Evolutionary conservation across 768 basidiomycete species (phyloP).

Genomic region (Leccinum sublutescens): DNA sequence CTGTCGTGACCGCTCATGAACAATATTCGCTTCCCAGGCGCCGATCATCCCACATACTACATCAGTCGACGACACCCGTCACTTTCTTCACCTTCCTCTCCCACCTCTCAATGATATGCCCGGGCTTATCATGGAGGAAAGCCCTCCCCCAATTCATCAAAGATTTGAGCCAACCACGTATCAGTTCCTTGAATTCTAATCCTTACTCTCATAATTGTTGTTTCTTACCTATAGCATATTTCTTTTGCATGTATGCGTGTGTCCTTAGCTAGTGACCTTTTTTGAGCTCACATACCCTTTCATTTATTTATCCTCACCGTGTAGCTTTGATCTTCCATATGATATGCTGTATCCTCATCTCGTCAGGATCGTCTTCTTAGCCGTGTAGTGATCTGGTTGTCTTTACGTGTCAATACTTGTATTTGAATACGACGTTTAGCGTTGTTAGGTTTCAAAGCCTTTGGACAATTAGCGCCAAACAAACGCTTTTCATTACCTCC

Average conservation of each 20-base stretch:
- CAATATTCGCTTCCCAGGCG: slow-evolving; percentile 47
- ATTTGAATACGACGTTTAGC: background rate
- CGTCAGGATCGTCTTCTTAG: slow-evolving; percentile 3
- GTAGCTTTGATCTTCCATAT: slow-evolving; percentile 31
- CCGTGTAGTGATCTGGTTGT: slow-evolving; percentile 9
- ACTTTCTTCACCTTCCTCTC: slow-evolving; percentile 79
- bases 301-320: slow-evolving; percentile 9
- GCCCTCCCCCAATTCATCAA: slow-evolving; percentile 54
- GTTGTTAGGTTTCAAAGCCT: background rate
- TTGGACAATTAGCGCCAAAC: slow-evolving; percentile 27
- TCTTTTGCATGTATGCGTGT: slow-evolving; percentile 9
- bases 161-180: slow-evolving; percentile 66
- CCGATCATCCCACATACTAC: slow-evolving; percentile 84
- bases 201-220: slow-evolving; percentile 3
- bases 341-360: slow-evolving; percentile 31
- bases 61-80: slow-evolving; percentile 79
- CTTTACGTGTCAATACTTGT: slow-evolving; percentile 12
- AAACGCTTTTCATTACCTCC: slow-evolving; percentile 12
- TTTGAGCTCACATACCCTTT: slow-evolving; percentile 11
- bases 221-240: slow-evolving; percentile 30
- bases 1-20: slow-evolving; percentile 1
- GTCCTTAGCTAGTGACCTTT: background rate
- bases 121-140: slow-evolving; percentile 67
- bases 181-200: slow-evolving; percentile 76
- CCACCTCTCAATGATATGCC: slow-evolving; percentile 78